These are phyloP conservation scores for Mycosarcoma maydis DNA, from an alignment of 1,284 basidiomycete genomes.

Conservation along the genomic window DNA sequence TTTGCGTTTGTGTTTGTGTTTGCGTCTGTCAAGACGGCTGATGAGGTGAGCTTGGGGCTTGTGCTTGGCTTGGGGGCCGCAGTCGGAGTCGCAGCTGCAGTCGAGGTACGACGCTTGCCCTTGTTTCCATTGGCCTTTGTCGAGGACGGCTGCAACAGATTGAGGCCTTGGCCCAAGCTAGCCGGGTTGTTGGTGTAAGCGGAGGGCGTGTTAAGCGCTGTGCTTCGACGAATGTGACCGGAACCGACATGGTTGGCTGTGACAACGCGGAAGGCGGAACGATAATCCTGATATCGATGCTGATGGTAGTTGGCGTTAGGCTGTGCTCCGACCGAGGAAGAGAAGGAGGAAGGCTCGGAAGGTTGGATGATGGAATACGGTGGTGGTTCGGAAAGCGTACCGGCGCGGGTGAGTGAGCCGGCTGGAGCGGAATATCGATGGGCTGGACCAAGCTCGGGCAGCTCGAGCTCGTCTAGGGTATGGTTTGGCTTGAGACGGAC, in stretches of 20 bases:
- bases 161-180: constrained; percentile 24
- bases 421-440: constrained; percentile 56
- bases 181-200: constrained; percentile 12
- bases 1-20: background rate
- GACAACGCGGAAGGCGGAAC: constrained; percentile 56
- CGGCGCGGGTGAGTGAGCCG: constrained; percentile 42
- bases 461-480: constrained; percentile 50
- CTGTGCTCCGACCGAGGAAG: constrained; percentile 61
- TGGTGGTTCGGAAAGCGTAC: constrained; percentile 52
- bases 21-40: constrained; percentile 3
- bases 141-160: constrained; percentile 21
- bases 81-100: constrained; percentile 11
- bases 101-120: constrained; percentile 26
- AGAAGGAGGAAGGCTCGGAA: constrained; percentile 63
- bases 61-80: constrained; percentile 18
- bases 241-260: constrained; percentile 45
- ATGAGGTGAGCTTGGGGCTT: constrained; percentile 25
- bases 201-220: constrained; percentile 8
- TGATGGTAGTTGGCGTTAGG: constrained; percentile 63
- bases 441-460: constrained; percentile 47
- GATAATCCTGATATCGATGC: constrained; percentile 56
- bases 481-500: constrained; percentile 48
- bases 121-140: constrained; percentile 8
- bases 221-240: constrained; percentile 32
- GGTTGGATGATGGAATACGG: constrained; percentile 54